Base-by-base conservation (phyloP, 2,329 filamentous ascomycete genomes). In the Cryphonectria parasitica region DNA sequence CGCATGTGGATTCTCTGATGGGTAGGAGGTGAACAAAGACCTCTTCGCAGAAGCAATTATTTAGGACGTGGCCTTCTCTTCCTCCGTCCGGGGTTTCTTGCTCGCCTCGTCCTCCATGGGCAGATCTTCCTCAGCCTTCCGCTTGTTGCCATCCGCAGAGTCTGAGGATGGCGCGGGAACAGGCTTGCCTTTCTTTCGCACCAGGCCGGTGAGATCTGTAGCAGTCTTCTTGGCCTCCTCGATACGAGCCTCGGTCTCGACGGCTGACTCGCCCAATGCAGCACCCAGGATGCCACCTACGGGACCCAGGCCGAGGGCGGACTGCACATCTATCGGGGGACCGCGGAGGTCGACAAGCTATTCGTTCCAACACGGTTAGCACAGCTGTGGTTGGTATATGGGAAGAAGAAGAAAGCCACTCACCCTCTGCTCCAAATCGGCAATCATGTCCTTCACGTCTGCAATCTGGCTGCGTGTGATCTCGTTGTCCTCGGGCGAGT, bases 381-480 rank as follows among this genome's bases (percentile, higher is more conserved):
- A 34, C 7, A 3, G 3, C 25, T n/a, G 19, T 8, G 22, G 10
- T 31, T 25, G n/a, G n/a, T n/a, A 31, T 25, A 31, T 31, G n/a
- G 0, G 49, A 34, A 31, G 52, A n/a, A 2, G 52, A 7, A 17
- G 52, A 17, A 5, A 2, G 54, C 34, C 68, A 81, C 87, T 80
- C 82, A 92, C 89, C 74, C 92, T 85, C 78, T 91, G 88, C 81
- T 94, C 90, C 88, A 96, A 93, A 74, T 96, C 93, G 67, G 87
- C 86, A 64, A 95, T 86, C 74, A 96, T 89, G 72, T 94, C 91
- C 81, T 92, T 92, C 74, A 93, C 91, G 72, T 96, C 92, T 67
- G 84, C 81, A 72, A 96, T 91, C 71, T 87, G 85, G 72, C 84
- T 84, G 75, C 88, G 84, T 58, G 87, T 87, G 73, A 88, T 77